A percentile compares a stretch with the other conserved stretches of the same genome.
Evolutionary conservation across 352 stramenopile genomes (phyloP).

Genomic region (Globisporangium viniferum): DNA sequence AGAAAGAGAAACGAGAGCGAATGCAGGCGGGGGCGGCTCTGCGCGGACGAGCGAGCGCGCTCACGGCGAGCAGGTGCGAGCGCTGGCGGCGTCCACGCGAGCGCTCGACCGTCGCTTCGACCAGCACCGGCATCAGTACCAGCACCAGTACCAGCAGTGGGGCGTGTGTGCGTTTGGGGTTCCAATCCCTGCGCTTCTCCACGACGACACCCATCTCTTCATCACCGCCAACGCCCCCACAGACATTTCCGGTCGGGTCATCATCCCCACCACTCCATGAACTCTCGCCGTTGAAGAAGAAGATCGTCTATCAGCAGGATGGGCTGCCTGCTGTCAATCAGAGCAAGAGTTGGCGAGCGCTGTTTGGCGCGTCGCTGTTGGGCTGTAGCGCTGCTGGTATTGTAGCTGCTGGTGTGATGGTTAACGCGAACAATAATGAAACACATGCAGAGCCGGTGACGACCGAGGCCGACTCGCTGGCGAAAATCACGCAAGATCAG

Average conservation of each 20-base stretch:
- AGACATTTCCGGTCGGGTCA: neutral
- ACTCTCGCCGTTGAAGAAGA: neutral
- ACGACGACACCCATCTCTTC: neutral
- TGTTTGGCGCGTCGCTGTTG: conserved; percentile 7
- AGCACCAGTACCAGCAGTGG: neutral
- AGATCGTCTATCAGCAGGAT: neutral
- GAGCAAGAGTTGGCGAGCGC: neutral
- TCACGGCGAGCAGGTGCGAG: conserved; percentile 8
- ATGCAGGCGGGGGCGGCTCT: conserved; percentile 14
- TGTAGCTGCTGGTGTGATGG: neutral
- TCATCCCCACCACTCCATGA: neutral
- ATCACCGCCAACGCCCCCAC: neutral
- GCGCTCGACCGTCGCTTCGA: neutral
- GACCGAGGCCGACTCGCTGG: neutral
- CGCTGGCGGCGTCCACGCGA: neutral
- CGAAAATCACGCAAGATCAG: neutral
- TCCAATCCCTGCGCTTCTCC: neutral
- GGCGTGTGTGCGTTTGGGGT: neutral
- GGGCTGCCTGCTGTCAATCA: neutral
- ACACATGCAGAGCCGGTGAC: neutral
- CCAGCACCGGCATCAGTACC: neutral
- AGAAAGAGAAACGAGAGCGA: neutral
- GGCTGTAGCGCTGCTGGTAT: neutral
- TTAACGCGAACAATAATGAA: neutral
- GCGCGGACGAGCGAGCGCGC: conserved; percentile 6